Evolutionary conservation across 371 early-diverging fungal species (phyloP), one percentile per base, ranked within the genome.

Genomic region (Lichtheimia ornata): DNA sequence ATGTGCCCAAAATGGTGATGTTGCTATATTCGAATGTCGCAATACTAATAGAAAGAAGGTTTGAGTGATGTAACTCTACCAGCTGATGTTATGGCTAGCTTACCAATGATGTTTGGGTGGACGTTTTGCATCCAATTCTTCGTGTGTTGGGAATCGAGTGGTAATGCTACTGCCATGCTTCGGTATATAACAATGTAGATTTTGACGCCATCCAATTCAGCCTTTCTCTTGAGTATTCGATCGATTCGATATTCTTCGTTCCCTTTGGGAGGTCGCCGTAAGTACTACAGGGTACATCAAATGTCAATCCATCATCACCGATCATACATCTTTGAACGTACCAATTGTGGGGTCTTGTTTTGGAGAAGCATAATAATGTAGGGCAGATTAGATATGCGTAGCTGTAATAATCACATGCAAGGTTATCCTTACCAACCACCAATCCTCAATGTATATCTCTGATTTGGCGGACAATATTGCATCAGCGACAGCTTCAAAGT

Each of bases 101-200:
- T 65, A 72, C 83, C 81, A 67, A 86, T 76, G 58, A 95, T 93
- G 60, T 93, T 93, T 12, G 79, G 84, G 67, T 94, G 93, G 30
- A 91, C 72, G 30, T 79, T 73, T 55, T 87, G 84, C 43, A 97
- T 83, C 79, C 85, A 82, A 61, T 76, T 76, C 73, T 91, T 89
- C 2, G 95, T 93, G 63, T 94, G 86, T 7, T 83, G 82, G n/a
- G 95, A 94, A 65, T 92, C 85, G 28, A 92, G 69, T 2, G 93
- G 78, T 30, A 97, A 69, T 11, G 94, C 91, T 15, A 90, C 74
- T 0, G 86, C 74, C 27, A 93, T 76, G 62, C 95, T 94, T 73
- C 94, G 94, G 73, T 94, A 97, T 2, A 97, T 74, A 0, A 94
- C 82, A 52, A 97, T 86, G 63, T 92, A 95, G 49, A 97, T 93